Evolutionary conservation across 208 protist genomes (phyloP), one percentile per base, ranked within the genome.

Genomic region (Acanthamoeba pearcei): DNA sequence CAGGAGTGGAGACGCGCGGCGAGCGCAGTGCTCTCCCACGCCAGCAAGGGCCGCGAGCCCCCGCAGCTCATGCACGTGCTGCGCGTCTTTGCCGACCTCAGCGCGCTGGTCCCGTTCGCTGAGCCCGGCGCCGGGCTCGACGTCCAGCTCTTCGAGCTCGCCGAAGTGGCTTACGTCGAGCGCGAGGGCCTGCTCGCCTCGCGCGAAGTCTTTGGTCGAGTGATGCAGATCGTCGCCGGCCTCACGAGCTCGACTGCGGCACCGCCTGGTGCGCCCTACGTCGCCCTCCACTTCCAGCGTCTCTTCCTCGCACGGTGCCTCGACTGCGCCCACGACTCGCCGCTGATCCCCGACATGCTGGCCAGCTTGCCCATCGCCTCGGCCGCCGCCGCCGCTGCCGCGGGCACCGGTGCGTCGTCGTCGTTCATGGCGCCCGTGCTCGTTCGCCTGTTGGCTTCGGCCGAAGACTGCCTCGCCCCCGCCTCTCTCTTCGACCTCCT

Each of bases 401-500:
- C 53, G 53, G 53, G 53, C 53, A 57, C 53, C 53, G 53, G 53
- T 57, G 53, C 53, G 53, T 57, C 53, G 53, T 57, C 53, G 15
- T 78, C 70, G 13, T 78, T 78, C 35, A 78, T 78, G 70, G 70
- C 32, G 32, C 70, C 70, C 35, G 35, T 78, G 32, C 32, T 78
- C 35, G n/a, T 78, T 32, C 70, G 70, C 70, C 70, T 78, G 32
- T 42, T 78, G n/a, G n/a, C n/a, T 42, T 78, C 70, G 35, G 70
- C 70, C 35, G 70, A 78, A 19, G 70, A 78, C n/a, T 42, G 35
- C n/a, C 70, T 78, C 70, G 53, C 9, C 53, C n/a, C 12, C 2
- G 35, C 70, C n/a, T 78, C 70, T 78, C 70, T 78, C 70, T 78
- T 78, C 70, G n/a, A 32, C n/a, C n/a, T 78, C 70, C 70, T 78